Conservation (phyloP, 495 filamentous ascomycete genomes). For the Cryomyces minteri region DNA sequence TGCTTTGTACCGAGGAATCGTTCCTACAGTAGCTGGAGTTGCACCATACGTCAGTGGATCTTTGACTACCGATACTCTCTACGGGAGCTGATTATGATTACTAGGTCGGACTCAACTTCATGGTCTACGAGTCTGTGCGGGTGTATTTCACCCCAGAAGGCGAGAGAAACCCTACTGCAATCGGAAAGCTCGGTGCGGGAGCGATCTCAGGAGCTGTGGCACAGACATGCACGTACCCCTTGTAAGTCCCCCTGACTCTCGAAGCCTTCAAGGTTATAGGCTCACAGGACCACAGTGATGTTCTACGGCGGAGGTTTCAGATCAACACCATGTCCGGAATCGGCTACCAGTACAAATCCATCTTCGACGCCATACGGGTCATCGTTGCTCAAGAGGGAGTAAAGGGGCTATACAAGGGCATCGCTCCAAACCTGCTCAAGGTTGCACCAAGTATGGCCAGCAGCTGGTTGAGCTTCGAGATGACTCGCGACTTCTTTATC, state of each 20-base stretch:
- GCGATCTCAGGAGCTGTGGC: constrained; percentile 90
- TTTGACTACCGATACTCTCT: background rate
- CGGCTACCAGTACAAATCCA: constrained; percentile 83
- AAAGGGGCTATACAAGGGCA: constrained; percentile 74
- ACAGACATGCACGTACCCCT: constrained; percentile 95
- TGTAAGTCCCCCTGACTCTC: constrained; percentile 37
- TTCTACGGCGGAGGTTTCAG: constrained; percentile 87
- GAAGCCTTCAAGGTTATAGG: constrained; percentile 1
- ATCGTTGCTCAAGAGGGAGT: constrained; percentile 68
- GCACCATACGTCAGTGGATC: constrained; percentile 64
- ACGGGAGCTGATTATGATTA: background rate
- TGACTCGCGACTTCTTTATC: constrained; percentile 73
- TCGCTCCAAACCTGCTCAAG: constrained; percentile 86
- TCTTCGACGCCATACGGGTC: constrained; percentile 63
- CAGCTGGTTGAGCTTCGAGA: constrained; percentile 92
- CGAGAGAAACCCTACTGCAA: constrained; percentile 58
- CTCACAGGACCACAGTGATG: constrained; percentile 39
- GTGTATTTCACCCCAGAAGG: constrained; percentile 76
- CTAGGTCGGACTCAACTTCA: constrained; percentile 92
- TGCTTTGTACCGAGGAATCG: constrained; percentile 79
- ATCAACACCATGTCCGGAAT: constrained; percentile 99
- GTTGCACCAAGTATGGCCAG: constrained; percentile 98
- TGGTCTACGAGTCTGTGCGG: constrained; percentile 83
- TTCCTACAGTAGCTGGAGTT: constrained; percentile 87
- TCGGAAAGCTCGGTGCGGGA: constrained; percentile 72